A percentile compares a stretch with the other conserved stretches of the same genome.
Evolutionary conservation across 2,329 filamentous ascomycete genomes (phyloP).

Genomic region (Penicillium nordicum): DNA sequence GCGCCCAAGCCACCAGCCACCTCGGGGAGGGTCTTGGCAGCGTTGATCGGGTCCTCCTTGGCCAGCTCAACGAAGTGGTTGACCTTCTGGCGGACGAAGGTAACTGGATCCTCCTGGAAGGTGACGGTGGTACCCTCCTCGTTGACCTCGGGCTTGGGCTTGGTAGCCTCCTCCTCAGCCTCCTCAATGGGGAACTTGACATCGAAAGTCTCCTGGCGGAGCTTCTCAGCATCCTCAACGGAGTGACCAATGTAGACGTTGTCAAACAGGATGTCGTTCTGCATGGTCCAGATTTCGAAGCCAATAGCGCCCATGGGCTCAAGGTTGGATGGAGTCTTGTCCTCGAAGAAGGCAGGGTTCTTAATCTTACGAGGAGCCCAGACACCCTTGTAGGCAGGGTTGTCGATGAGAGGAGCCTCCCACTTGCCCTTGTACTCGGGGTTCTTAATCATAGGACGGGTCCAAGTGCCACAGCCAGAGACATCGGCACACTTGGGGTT

Average conservation of each 20-base stretch:
- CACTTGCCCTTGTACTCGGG: constrained; percentile 99
- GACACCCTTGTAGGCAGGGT: constrained; percentile 94
- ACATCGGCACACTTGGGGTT: constrained; percentile 95
- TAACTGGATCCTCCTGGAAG: constrained; percentile 87
- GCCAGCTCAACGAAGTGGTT: constrained; percentile 85
- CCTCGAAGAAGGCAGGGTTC: constrained; percentile 95
- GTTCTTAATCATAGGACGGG: constrained; percentile 88
- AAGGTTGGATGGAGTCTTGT: constrained; percentile 93
- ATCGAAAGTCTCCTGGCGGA: constrained; percentile 85
- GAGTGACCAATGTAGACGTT: constrained; percentile 99
- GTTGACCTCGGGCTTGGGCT: constrained; percentile 67
- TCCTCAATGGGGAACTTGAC: constrained; percentile 82
- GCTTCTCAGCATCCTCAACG: constrained; percentile 81
- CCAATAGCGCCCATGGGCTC: constrained; percentile 93
- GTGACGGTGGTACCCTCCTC: constrained; percentile 69
- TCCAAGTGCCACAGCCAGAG: constrained; percentile 92
- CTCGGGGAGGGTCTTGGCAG: constrained; percentile 86
- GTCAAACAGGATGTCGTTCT: constrained; percentile 97
- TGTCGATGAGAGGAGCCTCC: constrained; percentile 88
- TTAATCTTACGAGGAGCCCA: constrained; percentile 95
- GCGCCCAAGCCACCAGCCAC: constrained; percentile 77
- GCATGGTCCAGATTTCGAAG: constrained; percentile 99
- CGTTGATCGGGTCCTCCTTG: constrained; percentile 76
- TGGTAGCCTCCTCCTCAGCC: constrained; percentile 71
- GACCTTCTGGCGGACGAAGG: constrained; percentile 86